Percentiles rank a stretch among this genome's conserved stretches.
Evolutionary conservation across 345 rosid species (phyloP).

Genomic region (Laguncularia racemosa): DNA sequence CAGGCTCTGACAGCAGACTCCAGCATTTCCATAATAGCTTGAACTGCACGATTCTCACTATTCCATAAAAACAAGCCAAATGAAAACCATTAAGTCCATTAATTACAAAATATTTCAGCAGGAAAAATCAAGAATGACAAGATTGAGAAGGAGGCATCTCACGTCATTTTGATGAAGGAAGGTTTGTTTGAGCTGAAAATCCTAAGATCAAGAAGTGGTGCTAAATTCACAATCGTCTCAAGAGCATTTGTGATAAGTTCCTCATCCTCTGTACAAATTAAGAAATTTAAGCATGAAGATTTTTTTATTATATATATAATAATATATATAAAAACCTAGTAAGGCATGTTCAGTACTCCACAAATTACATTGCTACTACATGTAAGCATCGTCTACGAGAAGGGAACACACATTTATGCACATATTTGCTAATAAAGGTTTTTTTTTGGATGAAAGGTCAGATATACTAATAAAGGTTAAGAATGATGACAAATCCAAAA

Average conservation of each 20-base stretch:
- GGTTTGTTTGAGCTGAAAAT: slow-evolving; percentile 83
- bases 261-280: slow-evolving; percentile 74
- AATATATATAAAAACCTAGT: too few species aligned
- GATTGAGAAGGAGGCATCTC: slow-evolving; percentile 22
- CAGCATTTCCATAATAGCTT: slow-evolving; percentile 85
- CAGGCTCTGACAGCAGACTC: slow-evolving; percentile 74
- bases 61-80: slow-evolving; percentile 16
- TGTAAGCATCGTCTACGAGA: too few species aligned
- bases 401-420: too few species aligned
- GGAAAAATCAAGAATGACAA: slow-evolving; percentile 10
- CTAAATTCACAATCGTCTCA: slow-evolving; percentile 87
- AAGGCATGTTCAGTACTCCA: too few species aligned
- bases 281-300: slow-evolving; percentile 1
- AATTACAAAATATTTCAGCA: slow-evolving; percentile 4
- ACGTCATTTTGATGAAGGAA: slow-evolving; percentile 77
- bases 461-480: too few species aligned
- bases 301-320: too few species aligned
- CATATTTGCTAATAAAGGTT: too few species aligned
- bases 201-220: slow-evolving; percentile 88
- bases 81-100: not conserved
- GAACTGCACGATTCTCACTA: slow-evolving; percentile 88
- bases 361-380: too few species aligned
- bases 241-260: slow-evolving; percentile 92
- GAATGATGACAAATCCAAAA: too few species aligned
- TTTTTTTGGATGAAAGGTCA: too few species aligned